These are phyloP conservation scores for Corynespora cassiicola DNA, from an alignment of 2,329 filamentous ascomycete species.

Conservation along the genomic window DNA sequence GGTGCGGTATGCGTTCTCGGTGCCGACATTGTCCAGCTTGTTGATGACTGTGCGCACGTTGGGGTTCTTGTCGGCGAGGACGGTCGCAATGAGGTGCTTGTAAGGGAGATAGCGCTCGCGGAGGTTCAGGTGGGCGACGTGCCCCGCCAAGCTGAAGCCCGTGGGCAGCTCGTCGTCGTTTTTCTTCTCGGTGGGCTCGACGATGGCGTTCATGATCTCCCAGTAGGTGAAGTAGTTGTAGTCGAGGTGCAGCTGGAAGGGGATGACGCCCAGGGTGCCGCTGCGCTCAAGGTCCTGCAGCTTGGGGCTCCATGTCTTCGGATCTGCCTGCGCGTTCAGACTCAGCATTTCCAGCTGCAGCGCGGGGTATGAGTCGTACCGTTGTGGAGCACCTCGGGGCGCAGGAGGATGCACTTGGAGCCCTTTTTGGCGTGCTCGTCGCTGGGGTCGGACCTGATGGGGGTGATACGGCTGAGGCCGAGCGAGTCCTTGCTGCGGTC, in stretches of 20 bases:
- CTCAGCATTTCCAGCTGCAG: conserved; percentile 30
- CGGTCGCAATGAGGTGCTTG: conserved; percentile 82
- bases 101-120: conserved; percentile 83
- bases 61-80: conserved; percentile 89
- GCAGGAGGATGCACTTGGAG: conserved; percentile 54
- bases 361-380: conserved; percentile 31
- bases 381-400: conserved; percentile 49
- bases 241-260: conserved; percentile 76
- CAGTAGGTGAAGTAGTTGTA: conserved; percentile 89
- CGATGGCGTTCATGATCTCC: conserved; percentile 81
- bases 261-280: conserved; percentile 73
- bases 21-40: conserved; percentile 88
- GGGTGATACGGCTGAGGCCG: conserved; percentile 66
- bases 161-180: conserved; percentile 80
- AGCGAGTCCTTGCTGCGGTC: conserved; percentile 71
- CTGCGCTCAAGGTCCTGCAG: conserved; percentile 72
- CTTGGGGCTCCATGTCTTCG: conserved; percentile 76
- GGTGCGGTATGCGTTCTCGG: conserved; percentile 84
- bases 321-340: conserved; percentile 59
- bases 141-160: conserved; percentile 87
- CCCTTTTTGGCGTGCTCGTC: conserved; percentile 58
- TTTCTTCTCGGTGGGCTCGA: conserved; percentile 73
- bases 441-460: conserved; percentile 67
- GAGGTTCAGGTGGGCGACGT: conserved; percentile 94
- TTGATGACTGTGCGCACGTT: conserved; percentile 89